phyloP scores from a whole-genome alignment of 2,329 filamentous ascomycete genomes.

The Pseudogymnoascus sp. region DNA sequence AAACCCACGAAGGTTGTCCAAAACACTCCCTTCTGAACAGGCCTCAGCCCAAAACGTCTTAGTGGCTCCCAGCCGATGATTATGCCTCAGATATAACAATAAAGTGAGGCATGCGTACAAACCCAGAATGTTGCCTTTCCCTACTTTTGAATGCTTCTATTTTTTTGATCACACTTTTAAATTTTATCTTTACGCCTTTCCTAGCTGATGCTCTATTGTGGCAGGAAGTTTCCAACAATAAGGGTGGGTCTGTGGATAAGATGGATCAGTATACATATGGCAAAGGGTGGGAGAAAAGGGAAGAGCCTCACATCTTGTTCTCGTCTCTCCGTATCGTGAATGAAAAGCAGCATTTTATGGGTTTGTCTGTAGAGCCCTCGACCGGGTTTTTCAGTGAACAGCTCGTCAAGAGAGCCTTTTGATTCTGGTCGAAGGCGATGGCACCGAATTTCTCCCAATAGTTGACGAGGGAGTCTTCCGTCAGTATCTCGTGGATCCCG shows the following conservation, averaged over 20 bases:
- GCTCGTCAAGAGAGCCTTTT: slow-evolving; percentile 91
- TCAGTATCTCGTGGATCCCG: slow-evolving; percentile 89
- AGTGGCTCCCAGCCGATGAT: slow-evolving; percentile 14
- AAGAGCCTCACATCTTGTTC: slow-evolving; percentile 75
- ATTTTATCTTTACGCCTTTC: background rate
- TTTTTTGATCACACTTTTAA: background rate
- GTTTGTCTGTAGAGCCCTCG: slow-evolving; percentile 57
- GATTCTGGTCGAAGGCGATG: slow-evolving; percentile 88
- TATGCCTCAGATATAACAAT: slow-evolving; percentile 12
- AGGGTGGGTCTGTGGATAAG: slow-evolving; percentile 62
- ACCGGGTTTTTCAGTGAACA: slow-evolving; percentile 82
- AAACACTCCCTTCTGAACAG: slow-evolving; percentile 13
- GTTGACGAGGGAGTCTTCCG: slow-evolving; percentile 86
- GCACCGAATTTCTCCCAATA: slow-evolving; percentile 99
- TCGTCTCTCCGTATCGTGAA: slow-evolving; percentile 93
- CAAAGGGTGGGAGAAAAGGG: background rate
- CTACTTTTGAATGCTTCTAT: background rate
- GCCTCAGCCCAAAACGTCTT: slow-evolving; percentile 16
- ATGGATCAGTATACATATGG: slow-evolving; percentile 27
- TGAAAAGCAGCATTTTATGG: slow-evolving; percentile 91
- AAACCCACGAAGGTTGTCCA: slow-evolving; percentile 13
- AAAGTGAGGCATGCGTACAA: background rate
- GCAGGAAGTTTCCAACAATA: slow-evolving; percentile 94
- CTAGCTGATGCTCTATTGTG: slow-evolving; percentile 50
- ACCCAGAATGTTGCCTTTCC: background rate